Evolutionary conservation across 1,284 basidiomycete genomes (phyloP), one percentile per base, ranked within the genome.

Genomic region (Papiliotrema flavescens): DNA sequence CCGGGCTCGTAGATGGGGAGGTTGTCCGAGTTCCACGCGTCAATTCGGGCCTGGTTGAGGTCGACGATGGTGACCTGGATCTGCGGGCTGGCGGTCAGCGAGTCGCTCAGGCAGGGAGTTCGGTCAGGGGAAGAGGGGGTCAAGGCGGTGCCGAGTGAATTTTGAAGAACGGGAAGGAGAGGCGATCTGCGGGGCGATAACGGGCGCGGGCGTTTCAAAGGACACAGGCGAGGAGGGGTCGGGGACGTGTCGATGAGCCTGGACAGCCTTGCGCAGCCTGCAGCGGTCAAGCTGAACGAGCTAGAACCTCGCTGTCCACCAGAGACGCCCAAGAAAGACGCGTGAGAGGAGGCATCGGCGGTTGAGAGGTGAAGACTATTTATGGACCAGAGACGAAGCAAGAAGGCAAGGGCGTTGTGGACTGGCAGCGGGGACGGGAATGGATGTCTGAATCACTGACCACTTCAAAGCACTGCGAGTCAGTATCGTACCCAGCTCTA

Each of bases 1-100:
- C 94, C 94, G 15, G 96, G 95, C 77, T 99, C 95, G 76, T 96
- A 99, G 75, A 99, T 97, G 55, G 76, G 76, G 52, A 78, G 72
- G 54, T 73, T 63, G 62, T 78, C 77, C 58, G 80, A 81, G 80
- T 98, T 98, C 95, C 95, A 98, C 14, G 93, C 94, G 71, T 92
- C 90, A 76, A 98, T 87, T 61, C 96, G 89, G 56, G 86, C 82
- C 71, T 94, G 83, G 83, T 98, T 98, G 69, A 98, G 83, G 78
- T 98, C 95, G 71, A 98, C 95, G 70, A 98, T 98, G 70, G 90
- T 98, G 74, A 98, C 95, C 55, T 81, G 80, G 80, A 98, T 90
- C 75, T 96, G 84, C 51, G 95, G 93, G 79, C 93, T 71, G 54
- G 24, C 56, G 41, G 17, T 32, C 14, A 34, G 46, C 19, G 20